Evolutionary conservation across 352 stramenopile genomes (phyloP), one percentile per base, ranked within the genome.

Genomic region (Phytophthora palmivora): DNA sequence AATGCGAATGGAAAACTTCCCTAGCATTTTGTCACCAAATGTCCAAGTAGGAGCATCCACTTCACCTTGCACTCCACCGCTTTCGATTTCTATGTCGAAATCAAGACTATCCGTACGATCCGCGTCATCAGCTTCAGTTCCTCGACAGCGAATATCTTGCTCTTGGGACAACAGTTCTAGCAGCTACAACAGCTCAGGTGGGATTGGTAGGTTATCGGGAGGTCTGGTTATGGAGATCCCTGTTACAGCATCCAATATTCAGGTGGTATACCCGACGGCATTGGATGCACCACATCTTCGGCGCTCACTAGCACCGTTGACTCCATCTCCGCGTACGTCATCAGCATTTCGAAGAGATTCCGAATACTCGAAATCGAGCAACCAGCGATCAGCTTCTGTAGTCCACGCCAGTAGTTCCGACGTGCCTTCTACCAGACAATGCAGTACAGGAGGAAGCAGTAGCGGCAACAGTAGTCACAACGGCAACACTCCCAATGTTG

Each of bases 211-310:
- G 0, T 61, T 82, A 8, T 87, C 77, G 5, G 70, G 64, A 24
- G 77, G 74, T 2, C 57, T 87, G 4, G 54, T 79, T 6, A 87
- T 87, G 78, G 78, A 84, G 38, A 54, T 68, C 15, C 70, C 72
- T 28, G 45, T 44, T 9, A 46, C 53, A 51, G 43, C 15, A 28
- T 9, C 34, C 21, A 62, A 52, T 26, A 36, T 70, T 9, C 53
- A 62, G 0, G 32, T 66, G 22, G 48, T 62, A 11, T 66, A 66
- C 8, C 39, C 63, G 12, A 73, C 59, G 12, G 24, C 68, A 10
- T 24, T 63, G 8, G 63, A 78, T 21, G 39, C 66, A 2, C 51
- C 47, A 6, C 57, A 77, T 8, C 42, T 73, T 12, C 67, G 67
- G 18, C 72, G 70, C 12, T 67, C 60, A 33, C 49, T 87, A 19